Base-by-base conservation (phyloP, 495 filamentous ascomycete genomes). In the Clavariopsis aquatica region DNA sequence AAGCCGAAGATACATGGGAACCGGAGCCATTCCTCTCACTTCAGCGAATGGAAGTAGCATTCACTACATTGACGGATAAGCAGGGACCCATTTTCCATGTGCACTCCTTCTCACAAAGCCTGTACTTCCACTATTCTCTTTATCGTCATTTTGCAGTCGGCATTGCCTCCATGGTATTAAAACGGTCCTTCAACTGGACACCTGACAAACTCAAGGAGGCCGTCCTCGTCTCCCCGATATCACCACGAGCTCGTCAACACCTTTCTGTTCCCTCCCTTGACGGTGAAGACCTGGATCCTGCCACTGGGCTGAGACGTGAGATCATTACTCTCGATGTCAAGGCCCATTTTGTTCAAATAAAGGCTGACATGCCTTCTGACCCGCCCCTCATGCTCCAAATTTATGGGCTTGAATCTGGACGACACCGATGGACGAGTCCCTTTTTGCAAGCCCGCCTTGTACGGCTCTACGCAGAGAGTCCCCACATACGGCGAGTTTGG, bases 71-170 rank as follows among this genome's bases (percentile, higher is more conserved):
- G 22, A 93, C 88, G 64, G 94, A 97, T 72, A 82, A 84, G 29
- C 86, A 95, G 68, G 94, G 93, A 4, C 89, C 91, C 0, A 79
- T 96, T 13, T 86, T 97, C 70, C 91, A 97, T 70, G 79, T 98
- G 52, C 90, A 92, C 70, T 89, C 92, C 0, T 81, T 89, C 45
- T 79, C 93, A 28, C 89, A 87, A 71, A 89, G 87, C 8, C 71
- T 99, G 1, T 85, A 88, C 61, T 66, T 96, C 3, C 88, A 96
- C 31, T 98, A 97, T 71, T 98, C 95, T 3, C 81, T 99, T 1
- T 97, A 95, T 73, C 87, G 93, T 5, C 93, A 96, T 71, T 98
- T 96, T 71, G 87, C 92, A n/a, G 80, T 93, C 27, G 89, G 88
- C 12, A 83, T 98, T 51, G 95, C 95, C 27, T 75, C 82, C 22